phyloP scores from a whole-genome alignment of 768 basidiomycete genomes.

The Lyophyllum shimeji region DNA sequence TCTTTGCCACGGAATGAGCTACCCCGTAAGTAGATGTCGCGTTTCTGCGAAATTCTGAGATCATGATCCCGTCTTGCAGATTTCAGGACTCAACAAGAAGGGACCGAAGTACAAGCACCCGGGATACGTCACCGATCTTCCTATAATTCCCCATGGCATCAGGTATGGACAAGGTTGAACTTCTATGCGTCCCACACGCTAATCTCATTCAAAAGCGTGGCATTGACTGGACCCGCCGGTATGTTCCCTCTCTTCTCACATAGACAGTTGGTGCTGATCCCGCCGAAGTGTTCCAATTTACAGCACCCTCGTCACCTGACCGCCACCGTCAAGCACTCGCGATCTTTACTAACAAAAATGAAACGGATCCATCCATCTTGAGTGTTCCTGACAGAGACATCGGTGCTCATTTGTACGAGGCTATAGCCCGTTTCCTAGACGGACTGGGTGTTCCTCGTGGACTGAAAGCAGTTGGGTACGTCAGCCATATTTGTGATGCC shows the following conservation, averaged over 20 bases:
- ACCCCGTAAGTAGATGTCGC: slow-evolving; percentile 56
- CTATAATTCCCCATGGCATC: slow-evolving; percentile 93
- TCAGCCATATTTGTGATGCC: not conserved
- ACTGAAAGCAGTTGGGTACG: slow-evolving; percentile 72
- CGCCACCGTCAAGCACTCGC: slow-evolving; percentile 88
- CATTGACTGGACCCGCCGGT: slow-evolving; percentile 87
- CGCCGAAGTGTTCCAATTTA: slow-evolving; percentile 83
- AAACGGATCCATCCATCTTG: slow-evolving; percentile 67
- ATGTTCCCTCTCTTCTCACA: not conserved
- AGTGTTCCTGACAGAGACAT: slow-evolving; percentile 79
- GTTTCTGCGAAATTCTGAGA: not conserved
- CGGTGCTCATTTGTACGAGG: slow-evolving; percentile 77
- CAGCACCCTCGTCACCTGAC: slow-evolving; percentile 88
- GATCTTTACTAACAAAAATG: slow-evolving; percentile 69
- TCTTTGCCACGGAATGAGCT: slow-evolving; percentile 87
- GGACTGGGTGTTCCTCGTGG: slow-evolving; percentile 84
- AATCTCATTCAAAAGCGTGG: slow-evolving; percentile 51
- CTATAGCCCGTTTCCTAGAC: slow-evolving; percentile 87
- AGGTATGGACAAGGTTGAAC: slow-evolving; percentile 39
- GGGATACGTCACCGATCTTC: slow-evolving; percentile 81
- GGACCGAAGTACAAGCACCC: slow-evolving; percentile 91
- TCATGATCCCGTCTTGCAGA: slow-evolving; percentile 43
- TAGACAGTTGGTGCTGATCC: not conserved
- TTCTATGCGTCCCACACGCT: not conserved
- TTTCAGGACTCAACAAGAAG: slow-evolving; percentile 92